Evolutionary conservation across 192 early-diverging fungal species (phyloP), one percentile per base, ranked within the genome.

Genomic region (Chytriomyces sp.): DNA sequence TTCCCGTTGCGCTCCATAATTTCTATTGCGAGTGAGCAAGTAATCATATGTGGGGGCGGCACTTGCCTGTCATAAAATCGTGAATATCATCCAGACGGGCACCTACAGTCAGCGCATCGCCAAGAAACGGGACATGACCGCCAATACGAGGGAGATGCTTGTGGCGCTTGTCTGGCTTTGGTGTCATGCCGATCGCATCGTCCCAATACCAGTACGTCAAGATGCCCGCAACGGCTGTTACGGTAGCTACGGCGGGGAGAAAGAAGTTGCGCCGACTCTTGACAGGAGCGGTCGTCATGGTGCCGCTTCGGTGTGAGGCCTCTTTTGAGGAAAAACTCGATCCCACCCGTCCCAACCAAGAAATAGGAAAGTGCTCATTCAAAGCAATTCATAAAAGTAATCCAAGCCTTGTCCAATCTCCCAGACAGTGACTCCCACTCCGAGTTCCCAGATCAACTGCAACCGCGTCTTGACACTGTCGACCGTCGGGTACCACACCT

Each of bases 401-500:
- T 77, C 75, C 40, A 77, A 54, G 6, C 75, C 75, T 53, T 77
- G 75, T 14, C 75, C 75, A 64, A 77, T 39, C 53, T 77, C 75
- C 75, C 75, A 77, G 1, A 77, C 19, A 31, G 59, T 54, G 10
- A 77, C 52, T 3, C 75, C 69, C 6, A 38, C 31, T 5, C 75
- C 75, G 14, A 77, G 38, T 37, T 73, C 61, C 25, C 66, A 26
- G 8, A 64, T 33, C 25, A 54, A 8, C n/a, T 52, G 32, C 22
- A 77, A 7, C 41, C 75, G 38, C 41, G 38, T 39, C 41, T 65
- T 26, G 10, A 77, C 34, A 34, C 61, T 65, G 41, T 72, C 44
- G 6, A 72, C 12, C 8, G 69, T 72, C 25, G 75, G 75, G 40
- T 65, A 77, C 60, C 63, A 77, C 30, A 77, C 75, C 30, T 55